Evolutionary conservation across 2,329 filamentous ascomycete genomes (phyloP), one percentile per base, ranked within the genome.

Genomic region (Plenodomus lindquistii): DNA sequence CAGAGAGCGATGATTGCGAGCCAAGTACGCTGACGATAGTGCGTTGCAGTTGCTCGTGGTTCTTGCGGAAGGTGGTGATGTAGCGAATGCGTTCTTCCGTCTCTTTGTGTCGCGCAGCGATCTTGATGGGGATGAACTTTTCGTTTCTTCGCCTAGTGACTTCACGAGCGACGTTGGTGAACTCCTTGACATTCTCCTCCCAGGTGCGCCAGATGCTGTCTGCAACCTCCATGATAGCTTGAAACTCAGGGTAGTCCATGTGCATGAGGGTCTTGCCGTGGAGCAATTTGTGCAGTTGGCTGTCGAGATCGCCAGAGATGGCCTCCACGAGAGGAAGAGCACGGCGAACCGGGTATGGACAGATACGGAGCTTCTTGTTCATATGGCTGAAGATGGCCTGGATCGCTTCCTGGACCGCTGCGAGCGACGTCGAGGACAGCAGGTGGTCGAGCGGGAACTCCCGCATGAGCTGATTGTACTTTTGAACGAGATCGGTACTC

Each of bases 41-140:
- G 59, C 87, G 86, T 73, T 97, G 93, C 40, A 99, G 83, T 74
- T 99, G 94, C 74, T 99, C 94, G 70, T 99, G 94, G 66, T 97
- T 97, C 65, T 93, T 89, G 20, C 94, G 86, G 78, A 99, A 99
- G 17, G 89, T 96, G 63, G 86, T 85, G 56, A 99, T 91, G 71
- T 99, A 99, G 65, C 89, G 91, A 59, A 99, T 80, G 37, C 94
- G 86, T 54, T 94, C 87, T 73, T 97, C 91, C 20, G 94, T 89
- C 70, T 93, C 89, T 34, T 85, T 86, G 70, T 99, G 94, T 62
- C 89, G 88, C 52, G 91, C 88, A 57, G 81, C 84, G 70, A 99
- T 92, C 77, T 97, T 97, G 79, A 99, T 97, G 4, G 93, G 92
- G 57, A 99, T 97, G 72, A 99, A 99, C 71, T 96, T 96, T 73